Base-by-base conservation (phyloP, 768 basidiomycete genomes). In the Gloeostereum incarnatum region DNA sequence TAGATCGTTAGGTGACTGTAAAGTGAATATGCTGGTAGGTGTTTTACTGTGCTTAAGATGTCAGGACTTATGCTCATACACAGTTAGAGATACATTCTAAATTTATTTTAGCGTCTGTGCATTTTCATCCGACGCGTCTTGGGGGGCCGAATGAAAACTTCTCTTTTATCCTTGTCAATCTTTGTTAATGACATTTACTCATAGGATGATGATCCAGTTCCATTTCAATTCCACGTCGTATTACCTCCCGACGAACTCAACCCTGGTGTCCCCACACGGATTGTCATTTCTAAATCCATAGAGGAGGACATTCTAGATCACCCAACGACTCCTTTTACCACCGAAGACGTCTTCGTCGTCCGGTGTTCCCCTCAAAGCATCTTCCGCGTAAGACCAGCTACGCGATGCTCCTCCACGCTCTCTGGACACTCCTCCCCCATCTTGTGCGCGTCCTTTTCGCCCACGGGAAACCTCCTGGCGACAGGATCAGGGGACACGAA, bases 401-500 rank as follows among this genome's bases (percentile, higher is more conserved):
- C 91, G 21, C 65, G 96, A 49, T 99, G 94, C 57, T 94, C 90
- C 13, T 87, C 89, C 3, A 94, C 91, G 6, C 66, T 97, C 21
- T 82, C 83, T 43, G 91, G 93, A 7, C 96, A 99, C 52, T 73
- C 81, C 6, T 86, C 88, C 0, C 88, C 94, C 1, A 98, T 98
- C 39, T 69, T 97, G 6, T 98, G 94, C 52, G 91, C 93, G 29
- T 79, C 89, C 1, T 96, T 97, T 57, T 96, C 92, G 5, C 96
- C 96, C 0, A 96, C 92, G 0, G 38, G 96, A 6, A 73, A 74
- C 45, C 65, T 86, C 30, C 81, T 96, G 11, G 94, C 92, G 7
- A 99, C 96, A 0, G 96, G 96, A 2, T 89, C 91, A 0, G 96
- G 93, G 1, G 96, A 98, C 53, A 89, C 86, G 19, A 87, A 82